These are phyloP conservation scores for Amyloporia xantha DNA, from an alignment of 768 basidiomycete species.

Conservation along the genomic window DNA sequence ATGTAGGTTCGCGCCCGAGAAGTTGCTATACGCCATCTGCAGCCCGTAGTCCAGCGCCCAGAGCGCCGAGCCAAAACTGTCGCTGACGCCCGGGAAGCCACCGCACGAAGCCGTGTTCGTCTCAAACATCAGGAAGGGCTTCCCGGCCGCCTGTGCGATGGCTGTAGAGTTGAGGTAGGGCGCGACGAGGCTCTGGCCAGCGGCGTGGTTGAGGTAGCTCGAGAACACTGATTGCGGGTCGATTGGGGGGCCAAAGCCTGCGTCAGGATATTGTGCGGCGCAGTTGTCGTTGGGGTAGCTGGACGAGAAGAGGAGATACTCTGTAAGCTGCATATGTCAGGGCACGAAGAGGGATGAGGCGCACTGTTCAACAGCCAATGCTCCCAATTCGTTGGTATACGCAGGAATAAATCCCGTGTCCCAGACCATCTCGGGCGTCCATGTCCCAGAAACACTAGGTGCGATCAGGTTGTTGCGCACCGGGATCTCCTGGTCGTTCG, in stretches of 20 bases:
- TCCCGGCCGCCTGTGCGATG: conserved; percentile 31
- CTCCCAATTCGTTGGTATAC: conserved; percentile 36
- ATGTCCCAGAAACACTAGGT: conserved; percentile 51
- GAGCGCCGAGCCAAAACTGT: conserved; percentile 48
- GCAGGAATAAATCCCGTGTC: conserved; percentile 42
- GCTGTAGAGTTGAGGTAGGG: conserved; percentile 45
- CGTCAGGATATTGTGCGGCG: conserved; percentile 33
- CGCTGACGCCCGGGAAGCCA: conserved; percentile 45
- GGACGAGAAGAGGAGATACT: not conserved
- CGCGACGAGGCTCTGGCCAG: conserved; percentile 40
- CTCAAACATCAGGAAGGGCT: conserved; percentile 51
- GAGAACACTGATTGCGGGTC: conserved; percentile 45
- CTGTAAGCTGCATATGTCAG: not conserved
- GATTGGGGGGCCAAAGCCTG: conserved; percentile 31
- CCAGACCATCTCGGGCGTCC: conserved; percentile 47
- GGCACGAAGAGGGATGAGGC: not conserved
- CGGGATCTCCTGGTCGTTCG: conserved; percentile 30
- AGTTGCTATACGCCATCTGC: conserved; percentile 45
- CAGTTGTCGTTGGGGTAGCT: conserved; percentile 65
- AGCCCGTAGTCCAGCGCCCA: conserved; percentile 51
- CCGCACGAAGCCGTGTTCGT: conserved; percentile 50
- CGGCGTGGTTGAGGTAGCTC: conserved; percentile 53
- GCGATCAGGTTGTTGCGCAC: conserved; percentile 49
- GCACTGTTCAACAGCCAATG: conserved; percentile 52
- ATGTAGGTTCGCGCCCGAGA: conserved; percentile 37